Evolutionary conservation across 2,329 filamentous ascomycete genomes (phyloP).

Genomic region (Fusarium odoratissimum): DNA sequence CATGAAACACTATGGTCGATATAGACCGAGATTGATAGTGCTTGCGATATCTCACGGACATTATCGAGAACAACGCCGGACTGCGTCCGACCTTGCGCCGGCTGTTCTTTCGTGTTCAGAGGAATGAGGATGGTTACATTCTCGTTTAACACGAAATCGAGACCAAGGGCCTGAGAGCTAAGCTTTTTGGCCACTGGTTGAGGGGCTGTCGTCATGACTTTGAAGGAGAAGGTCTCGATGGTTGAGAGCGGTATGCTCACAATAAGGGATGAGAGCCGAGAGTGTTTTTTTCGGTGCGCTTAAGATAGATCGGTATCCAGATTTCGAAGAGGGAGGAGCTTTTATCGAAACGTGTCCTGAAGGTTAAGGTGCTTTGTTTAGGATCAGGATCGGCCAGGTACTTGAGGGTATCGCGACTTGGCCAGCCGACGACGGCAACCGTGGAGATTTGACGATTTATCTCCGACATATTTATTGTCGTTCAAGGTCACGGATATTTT

Average conservation of each 20-base stretch:
- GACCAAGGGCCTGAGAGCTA: fast-evolving
- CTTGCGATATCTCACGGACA: not conserved
- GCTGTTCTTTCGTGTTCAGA: not conserved
- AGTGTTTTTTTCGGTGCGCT: not conserved
- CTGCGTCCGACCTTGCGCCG: fast-evolving
- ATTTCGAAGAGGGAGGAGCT: not conserved
- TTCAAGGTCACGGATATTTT: fast-evolving
- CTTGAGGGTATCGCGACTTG: not conserved
- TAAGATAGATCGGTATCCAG: fast-evolving
- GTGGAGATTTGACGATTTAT: not conserved
- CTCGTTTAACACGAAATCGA: not conserved
- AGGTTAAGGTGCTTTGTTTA: fast-evolving
- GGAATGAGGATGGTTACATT: not conserved
- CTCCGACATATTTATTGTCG: not conserved
- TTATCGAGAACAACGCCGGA: not conserved
- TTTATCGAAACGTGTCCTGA: not conserved
- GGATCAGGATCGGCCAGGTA: not conserved
- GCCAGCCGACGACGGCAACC: not conserved
- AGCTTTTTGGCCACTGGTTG: not conserved
- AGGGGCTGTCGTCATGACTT: not conserved
- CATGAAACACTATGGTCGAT: not conserved
- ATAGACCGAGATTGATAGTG: fast-evolving
- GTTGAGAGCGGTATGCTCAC: not conserved
- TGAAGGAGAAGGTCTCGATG: fast-evolving
- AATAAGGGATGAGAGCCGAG: not conserved